Conservation (phyloP, 2,329 filamentous ascomycete species). For the Tolypocladium pustulatum region DNA sequence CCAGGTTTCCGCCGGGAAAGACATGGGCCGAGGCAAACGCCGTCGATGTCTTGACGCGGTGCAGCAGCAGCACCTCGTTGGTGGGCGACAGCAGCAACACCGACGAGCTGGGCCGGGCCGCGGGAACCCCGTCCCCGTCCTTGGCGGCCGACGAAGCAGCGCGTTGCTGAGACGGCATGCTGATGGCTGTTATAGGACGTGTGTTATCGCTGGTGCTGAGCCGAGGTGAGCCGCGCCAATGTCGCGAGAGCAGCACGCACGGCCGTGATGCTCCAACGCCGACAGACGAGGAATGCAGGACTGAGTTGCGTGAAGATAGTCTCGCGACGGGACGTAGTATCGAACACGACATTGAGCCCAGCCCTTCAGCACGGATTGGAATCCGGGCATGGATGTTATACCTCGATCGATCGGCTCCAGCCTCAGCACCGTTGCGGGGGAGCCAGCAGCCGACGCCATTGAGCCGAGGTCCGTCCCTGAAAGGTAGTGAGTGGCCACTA, state of each 20-base stretch:
- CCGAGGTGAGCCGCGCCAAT: background rate
- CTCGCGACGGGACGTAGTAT: background rate
- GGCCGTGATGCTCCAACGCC: background rate
- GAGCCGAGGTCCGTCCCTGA: constrained; percentile 5
- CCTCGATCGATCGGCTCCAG: background rate
- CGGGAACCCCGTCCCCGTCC: constrained; percentile 16
- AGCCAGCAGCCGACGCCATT: background rate
- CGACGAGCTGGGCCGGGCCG: constrained; percentile 59
- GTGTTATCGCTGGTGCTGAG: background rate
- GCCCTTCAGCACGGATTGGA: background rate
- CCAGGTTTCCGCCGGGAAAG: constrained; percentile 84
- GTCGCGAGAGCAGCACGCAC: background rate
- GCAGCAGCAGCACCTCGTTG: constrained; percentile 82
- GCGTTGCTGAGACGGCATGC: background rate
- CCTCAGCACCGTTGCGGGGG: background rate
- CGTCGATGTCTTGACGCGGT: constrained; percentile 70
- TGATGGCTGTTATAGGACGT: constrained; percentile 1
- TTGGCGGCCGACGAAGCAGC: constrained; percentile 5
- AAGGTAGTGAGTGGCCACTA: too few species aligned
- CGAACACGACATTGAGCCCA: background rate
- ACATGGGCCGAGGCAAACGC: constrained; percentile 90
- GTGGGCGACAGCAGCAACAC: constrained; percentile 75
- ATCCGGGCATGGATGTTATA: constrained; percentile 2
- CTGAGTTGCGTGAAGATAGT: background rate
- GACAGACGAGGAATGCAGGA: background rate